These are phyloP conservation scores for Alternaria infectoria DNA, from an alignment of 2,329 filamentous ascomycete species.

Conservation along the genomic window DNA sequence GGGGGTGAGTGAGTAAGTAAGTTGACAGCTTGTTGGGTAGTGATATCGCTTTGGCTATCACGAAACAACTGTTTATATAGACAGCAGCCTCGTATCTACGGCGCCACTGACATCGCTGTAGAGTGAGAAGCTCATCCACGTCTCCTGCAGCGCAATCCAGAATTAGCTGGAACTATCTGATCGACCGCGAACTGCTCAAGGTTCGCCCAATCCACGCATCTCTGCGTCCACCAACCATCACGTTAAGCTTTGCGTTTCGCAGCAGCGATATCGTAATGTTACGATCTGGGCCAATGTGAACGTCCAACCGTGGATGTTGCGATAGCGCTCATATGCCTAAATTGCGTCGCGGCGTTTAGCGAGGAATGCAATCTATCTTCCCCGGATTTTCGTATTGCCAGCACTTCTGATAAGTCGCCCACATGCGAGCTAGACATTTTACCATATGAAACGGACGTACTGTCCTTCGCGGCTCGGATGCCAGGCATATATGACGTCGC, in stretches of 20 bases:
- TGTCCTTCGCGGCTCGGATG: not conserved
- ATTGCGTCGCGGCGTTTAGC: slow-evolving; percentile 17
- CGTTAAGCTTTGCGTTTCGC: not conserved
- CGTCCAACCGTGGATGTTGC: not conserved
- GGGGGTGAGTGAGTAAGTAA: not conserved
- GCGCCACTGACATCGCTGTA: slow-evolving; percentile 14
- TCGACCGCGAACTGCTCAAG: not conserved
- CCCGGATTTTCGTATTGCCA: slow-evolving; percentile 14
- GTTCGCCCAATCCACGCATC: slow-evolving; percentile 2
- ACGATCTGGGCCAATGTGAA: not conserved
- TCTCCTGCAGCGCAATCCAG: not conserved
- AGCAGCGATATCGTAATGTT: slow-evolving; percentile 1
- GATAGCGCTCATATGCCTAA: slow-evolving; percentile 18
- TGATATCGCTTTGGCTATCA: not conserved
- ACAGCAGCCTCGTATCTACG: slow-evolving; percentile 1
- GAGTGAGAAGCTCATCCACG: not conserved
- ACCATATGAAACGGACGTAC: slow-evolving; percentile 21
- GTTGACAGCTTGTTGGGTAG: not conserved
- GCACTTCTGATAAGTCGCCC: slow-evolving; percentile 1
- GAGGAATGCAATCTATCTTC: slow-evolving; percentile 18
- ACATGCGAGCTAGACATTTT: slow-evolving; percentile 11
- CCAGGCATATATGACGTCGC: not conserved
- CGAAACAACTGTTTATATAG: slow-evolving; percentile 15
- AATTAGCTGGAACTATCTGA: slow-evolving; percentile 4
- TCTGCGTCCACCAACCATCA: not conserved